Conservation (phyloP, 176 grass and related monocot genomes). For the Puccinellia tenuiflora region DNA sequence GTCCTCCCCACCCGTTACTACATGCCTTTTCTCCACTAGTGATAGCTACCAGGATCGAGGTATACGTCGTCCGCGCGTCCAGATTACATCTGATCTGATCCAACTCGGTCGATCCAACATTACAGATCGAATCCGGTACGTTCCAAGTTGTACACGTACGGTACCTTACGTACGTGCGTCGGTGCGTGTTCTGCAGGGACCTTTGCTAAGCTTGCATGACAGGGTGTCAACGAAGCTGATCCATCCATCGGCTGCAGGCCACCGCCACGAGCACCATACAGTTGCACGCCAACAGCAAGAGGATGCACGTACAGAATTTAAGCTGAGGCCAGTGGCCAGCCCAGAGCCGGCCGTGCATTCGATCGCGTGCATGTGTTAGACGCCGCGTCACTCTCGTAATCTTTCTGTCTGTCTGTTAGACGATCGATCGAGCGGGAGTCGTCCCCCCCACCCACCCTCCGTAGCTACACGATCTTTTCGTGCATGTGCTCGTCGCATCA, state of each 20-base stretch:
- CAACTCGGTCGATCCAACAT: too few species aligned
- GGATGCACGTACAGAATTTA: too few species aligned
- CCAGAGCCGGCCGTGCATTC: not conserved
- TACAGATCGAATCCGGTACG: not conserved
- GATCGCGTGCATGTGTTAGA: not conserved
- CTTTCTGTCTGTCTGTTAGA: not conserved
- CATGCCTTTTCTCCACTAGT: too few species aligned
- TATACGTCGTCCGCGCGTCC: too few species aligned
- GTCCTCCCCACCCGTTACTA: too few species aligned
- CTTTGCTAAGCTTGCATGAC: not conserved
- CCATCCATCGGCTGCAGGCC: not conserved
- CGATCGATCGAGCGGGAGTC: not conserved
- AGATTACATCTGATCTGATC: too few species aligned
- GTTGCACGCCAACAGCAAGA: too few species aligned
- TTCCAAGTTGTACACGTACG: too few species aligned
- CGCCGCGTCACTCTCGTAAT: conserved; percentile 41
- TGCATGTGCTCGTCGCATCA: conserved; percentile 35
- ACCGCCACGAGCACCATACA: too few species aligned
- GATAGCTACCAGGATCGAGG: too few species aligned
- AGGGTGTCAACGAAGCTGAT: not conserved
- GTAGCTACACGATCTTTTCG: not conserved
- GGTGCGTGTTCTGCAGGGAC: not conserved
- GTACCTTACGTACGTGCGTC: too few species aligned
- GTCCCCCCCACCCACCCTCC: too few species aligned
- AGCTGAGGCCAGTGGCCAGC: not conserved